phyloP scores from a whole-genome alignment of 108 stramenopile species.

The Chaetoceros tenuissimus region DNA sequence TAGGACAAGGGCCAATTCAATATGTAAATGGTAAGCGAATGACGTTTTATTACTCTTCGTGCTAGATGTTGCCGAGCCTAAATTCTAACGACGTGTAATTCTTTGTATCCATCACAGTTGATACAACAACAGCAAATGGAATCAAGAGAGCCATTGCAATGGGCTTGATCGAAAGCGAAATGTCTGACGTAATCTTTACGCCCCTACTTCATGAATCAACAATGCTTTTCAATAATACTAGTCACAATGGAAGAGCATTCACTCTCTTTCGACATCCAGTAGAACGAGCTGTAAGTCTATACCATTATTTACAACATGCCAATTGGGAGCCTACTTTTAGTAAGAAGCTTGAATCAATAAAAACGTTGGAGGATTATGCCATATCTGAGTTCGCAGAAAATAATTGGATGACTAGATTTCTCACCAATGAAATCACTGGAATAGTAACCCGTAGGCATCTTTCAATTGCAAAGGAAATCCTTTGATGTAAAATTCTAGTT shows the following conservation, averaged over 20 bases:
- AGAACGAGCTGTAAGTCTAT: constrained; percentile 33
- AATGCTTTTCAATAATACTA: too few species aligned
- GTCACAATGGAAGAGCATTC: too few species aligned
- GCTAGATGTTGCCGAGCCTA: too few species aligned
- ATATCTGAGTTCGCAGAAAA: constrained; percentile 20
- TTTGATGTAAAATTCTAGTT: constrained; percentile 30
- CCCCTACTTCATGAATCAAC: constrained; percentile 13
- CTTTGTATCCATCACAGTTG: constrained; percentile 22
- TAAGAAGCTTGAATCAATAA: too few species aligned
- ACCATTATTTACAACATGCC: constrained; percentile 52
- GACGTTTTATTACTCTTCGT: too few species aligned
- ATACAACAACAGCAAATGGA: constrained; percentile 9
- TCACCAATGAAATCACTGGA: constrained; percentile 23
- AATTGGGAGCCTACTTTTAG: constrained; percentile 40
- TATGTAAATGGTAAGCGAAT: too few species aligned
- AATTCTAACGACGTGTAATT: too few species aligned
- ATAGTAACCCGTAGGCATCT: constrained; percentile 30
- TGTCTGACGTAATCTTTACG: constrained; percentile 15
- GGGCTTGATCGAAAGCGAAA: constrained; percentile 7
- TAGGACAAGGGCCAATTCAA: not conserved
- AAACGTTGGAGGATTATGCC: constrained; percentile 24
- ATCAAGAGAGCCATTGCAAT: constrained; percentile 10
- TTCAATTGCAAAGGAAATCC: constrained; percentile 25
- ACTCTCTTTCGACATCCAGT: constrained; percentile 42
- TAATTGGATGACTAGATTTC: constrained; percentile 37